Evolutionary conservation across 352 stramenopile species (phyloP).

Genomic region (Globisporangium spinosum): DNA sequence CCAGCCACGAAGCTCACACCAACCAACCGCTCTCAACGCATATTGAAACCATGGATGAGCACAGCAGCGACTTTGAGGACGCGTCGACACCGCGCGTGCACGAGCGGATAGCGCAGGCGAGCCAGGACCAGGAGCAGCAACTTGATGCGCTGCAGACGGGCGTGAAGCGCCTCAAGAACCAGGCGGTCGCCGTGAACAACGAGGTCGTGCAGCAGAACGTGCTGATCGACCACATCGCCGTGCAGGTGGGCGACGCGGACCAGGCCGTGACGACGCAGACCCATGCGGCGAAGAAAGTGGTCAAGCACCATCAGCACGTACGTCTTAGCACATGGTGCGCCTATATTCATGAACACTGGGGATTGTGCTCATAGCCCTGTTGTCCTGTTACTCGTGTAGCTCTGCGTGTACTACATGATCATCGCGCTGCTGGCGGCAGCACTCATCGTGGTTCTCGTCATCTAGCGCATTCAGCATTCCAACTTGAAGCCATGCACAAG

Average conservation of each 20-base stretch:
- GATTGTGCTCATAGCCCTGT: too few species aligned
- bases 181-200: slow-evolving; percentile 52
- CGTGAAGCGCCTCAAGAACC: slow-evolving; percentile 46
- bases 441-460: slow-evolving; percentile 51
- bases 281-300: slow-evolving; percentile 47
- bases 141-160: slow-evolving; percentile 53
- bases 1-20: background rate
- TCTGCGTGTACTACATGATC: slow-evolving; percentile 57
- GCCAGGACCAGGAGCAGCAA: slow-evolving; percentile 48
- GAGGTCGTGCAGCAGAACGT: slow-evolving; percentile 57
- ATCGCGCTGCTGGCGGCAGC: slow-evolving; percentile 45
- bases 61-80: slow-evolving; percentile 46
- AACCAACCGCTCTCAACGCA: background rate
- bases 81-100: slow-evolving; percentile 45
- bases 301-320: slow-evolving; percentile 37
- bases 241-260: slow-evolving; percentile 43
- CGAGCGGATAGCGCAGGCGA: slow-evolving; percentile 45
- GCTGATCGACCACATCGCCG: slow-evolving; percentile 53
- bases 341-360: too few species aligned
- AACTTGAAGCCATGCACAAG: background rate
- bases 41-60: slow-evolving; percentile 15
- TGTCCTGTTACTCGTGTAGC: slow-evolving; percentile 5
- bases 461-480: slow-evolving; percentile 20
- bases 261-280: slow-evolving; percentile 45
- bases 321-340: background rate